Evolutionary conservation across 495 filamentous ascomycete genomes (phyloP).

Genomic region (Penicillium atrosanguineum): DNA sequence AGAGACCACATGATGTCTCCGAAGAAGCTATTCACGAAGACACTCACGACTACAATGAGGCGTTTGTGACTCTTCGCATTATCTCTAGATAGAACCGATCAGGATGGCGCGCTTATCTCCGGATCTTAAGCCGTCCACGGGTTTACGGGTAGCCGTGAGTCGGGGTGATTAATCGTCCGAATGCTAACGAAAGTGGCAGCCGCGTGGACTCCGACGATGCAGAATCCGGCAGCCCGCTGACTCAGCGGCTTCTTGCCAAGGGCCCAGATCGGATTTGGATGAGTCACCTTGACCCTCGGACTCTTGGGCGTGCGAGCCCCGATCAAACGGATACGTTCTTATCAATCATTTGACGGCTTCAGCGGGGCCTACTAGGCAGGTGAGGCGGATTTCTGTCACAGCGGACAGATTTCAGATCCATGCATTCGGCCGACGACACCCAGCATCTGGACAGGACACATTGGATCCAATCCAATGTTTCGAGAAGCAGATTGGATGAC

Average conservation of each 20-base stretch:
- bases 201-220: background rate
- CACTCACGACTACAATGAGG: too few species aligned
- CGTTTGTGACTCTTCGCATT: too few species aligned
- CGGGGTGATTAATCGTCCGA: conserved; percentile 1
- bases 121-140: too few species aligned
- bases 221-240: conserved; percentile 2
- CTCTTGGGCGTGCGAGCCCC: conserved; percentile 3
- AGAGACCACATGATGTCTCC: too few species aligned
- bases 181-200: background rate
- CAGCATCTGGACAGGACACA: background rate
- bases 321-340: background rate
- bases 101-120: too few species aligned
- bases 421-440: background rate
- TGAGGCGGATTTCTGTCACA: background rate
- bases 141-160: background rate
- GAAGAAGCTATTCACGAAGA: too few species aligned
- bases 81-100: too few species aligned
- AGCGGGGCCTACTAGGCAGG: too few species aligned
- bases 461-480: too few species aligned
- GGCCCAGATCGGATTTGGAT: background rate
- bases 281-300: background rate
- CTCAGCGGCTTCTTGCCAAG: conserved; percentile 1
- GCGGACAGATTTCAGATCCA: background rate
- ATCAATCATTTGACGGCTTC: background rate
- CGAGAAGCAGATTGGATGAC: too few species aligned